Conservation (phyloP, 176 grass and related monocot species). For the Carex cristatella region DNA sequence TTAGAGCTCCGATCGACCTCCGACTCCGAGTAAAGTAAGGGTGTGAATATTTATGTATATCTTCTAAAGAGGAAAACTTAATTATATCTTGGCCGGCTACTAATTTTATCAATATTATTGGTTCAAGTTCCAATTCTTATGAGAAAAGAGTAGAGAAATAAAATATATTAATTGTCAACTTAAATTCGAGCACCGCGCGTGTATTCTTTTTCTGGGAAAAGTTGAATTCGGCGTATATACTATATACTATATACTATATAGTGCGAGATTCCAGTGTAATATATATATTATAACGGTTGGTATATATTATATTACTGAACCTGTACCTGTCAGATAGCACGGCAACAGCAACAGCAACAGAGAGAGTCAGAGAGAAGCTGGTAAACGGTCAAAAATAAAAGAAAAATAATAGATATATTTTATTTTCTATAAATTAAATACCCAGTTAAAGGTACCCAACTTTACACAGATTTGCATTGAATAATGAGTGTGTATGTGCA, state of each 20-base stretch:
- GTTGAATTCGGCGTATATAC: neutral
- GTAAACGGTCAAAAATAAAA: neutral
- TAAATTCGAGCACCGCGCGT: neutral
- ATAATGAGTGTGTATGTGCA: no score
- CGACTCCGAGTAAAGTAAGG: no score
- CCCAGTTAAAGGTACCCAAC: neutral
- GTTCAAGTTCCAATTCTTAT: no score
- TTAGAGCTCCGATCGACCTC: no score
- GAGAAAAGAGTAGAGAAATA: no score
- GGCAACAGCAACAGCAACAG: neutral
- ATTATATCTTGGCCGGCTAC: no score
- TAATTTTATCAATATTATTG: no score
- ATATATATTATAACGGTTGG: neutral
- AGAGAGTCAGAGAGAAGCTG: neutral
- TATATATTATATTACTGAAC: no score
- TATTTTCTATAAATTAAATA: neutral
- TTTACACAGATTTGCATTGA: neutral
- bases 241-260: no score
- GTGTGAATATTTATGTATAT: no score
- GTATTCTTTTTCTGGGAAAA: neutral
- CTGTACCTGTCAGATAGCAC: neutral
- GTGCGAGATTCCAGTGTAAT: neutral
- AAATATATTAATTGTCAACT: neutral
- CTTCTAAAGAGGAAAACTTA: no score
- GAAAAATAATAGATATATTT: no score